These are phyloP conservation scores for Penicillium sp. DNA, from an alignment of 2,329 filamentous ascomycete genomes.

Conservation along the genomic window DNA sequence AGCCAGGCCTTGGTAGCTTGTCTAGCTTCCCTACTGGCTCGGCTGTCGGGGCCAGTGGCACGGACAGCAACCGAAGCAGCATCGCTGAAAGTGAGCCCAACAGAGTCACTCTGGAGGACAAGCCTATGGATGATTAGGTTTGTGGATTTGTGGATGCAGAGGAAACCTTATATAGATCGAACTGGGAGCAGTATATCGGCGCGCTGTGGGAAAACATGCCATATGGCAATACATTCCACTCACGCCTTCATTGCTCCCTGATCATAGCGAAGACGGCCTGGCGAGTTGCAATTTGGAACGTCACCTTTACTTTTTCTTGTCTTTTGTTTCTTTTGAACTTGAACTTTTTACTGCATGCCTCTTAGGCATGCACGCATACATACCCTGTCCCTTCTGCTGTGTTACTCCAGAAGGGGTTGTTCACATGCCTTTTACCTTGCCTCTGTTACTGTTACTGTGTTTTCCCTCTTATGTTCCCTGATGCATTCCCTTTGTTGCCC, in stretches of 20 bases:
- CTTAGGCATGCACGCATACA: slow-evolving; percentile 8
- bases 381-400: slow-evolving; percentile 9
- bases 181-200: not conserved
- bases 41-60: slow-evolving; percentile 23
- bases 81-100: slow-evolving; percentile 42
- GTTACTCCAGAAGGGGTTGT: slow-evolving; percentile 1
- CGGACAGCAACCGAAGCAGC: slow-evolving; percentile 37
- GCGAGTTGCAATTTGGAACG: slow-evolving; percentile 1
- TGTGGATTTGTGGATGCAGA: not conserved
- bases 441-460: not conserved
- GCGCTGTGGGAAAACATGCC: not conserved
- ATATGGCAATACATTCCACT: not conserved
- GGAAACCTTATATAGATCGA: slow-evolving; percentile 4
- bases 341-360: slow-evolving; percentile 4
- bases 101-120: slow-evolving; percentile 69
- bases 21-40: slow-evolving; percentile 32
- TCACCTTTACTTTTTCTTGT: not conserved
- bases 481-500: slow-evolving; percentile 7
- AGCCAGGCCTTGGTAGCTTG: slow-evolving; percentile 49
- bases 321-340: not conserved
- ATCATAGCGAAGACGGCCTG: slow-evolving; percentile 1
- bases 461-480: slow-evolving; percentile 4
- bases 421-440: slow-evolving; percentile 3
- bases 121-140: slow-evolving; percentile 70
- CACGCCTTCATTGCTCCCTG: not conserved